These are phyloP conservation scores for Thermothelomyces thermophilus DNA, from an alignment of 2,329 filamentous ascomycete species.

Conservation along the genomic window DNA sequence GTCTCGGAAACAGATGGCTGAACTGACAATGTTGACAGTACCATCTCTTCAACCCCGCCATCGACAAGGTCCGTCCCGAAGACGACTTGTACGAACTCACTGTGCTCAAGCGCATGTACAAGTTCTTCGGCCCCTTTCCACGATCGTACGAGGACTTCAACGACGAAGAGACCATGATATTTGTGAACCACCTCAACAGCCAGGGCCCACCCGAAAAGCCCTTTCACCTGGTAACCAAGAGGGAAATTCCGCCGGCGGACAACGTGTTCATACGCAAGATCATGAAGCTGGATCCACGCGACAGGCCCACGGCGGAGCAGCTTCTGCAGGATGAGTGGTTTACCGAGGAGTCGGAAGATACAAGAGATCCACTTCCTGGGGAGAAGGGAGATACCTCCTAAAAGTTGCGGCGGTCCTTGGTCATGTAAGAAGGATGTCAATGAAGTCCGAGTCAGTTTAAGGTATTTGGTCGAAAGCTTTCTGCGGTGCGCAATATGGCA, in stretches of 20 bases:
- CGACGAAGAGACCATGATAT: conserved; percentile 15
- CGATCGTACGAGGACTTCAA: conserved; percentile 18
- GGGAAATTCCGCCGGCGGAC: conserved; percentile 23
- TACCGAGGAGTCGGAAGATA: conserved; percentile 23
- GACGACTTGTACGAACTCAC: conserved; percentile 23
- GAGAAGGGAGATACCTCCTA: no score
- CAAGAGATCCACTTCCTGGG: conserved; percentile 10
- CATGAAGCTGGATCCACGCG: conserved; percentile 27
- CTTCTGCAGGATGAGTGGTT: conserved; percentile 26
- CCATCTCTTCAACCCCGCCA: conserved; percentile 25
- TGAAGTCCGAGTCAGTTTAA: no score
- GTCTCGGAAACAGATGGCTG: no score
- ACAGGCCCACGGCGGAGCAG: conserved; percentile 26
- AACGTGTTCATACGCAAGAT: conserved; percentile 24
- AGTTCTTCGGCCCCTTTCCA: conserved; percentile 24
- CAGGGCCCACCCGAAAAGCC: conserved; percentile 21
- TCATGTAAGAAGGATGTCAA: no score
- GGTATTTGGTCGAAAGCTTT: no score
- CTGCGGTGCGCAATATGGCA: no score
- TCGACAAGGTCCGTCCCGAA: conserved; percentile 17
- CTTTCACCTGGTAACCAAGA: conserved; percentile 16
- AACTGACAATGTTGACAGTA: no score
- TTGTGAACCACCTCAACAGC: conserved; percentile 21
- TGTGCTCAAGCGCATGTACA: conserved; percentile 24
- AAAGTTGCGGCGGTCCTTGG: no score